phyloP scores from a whole-genome alignment of 2,329 filamentous ascomycete species.

The Apiospora aurea region DNA sequence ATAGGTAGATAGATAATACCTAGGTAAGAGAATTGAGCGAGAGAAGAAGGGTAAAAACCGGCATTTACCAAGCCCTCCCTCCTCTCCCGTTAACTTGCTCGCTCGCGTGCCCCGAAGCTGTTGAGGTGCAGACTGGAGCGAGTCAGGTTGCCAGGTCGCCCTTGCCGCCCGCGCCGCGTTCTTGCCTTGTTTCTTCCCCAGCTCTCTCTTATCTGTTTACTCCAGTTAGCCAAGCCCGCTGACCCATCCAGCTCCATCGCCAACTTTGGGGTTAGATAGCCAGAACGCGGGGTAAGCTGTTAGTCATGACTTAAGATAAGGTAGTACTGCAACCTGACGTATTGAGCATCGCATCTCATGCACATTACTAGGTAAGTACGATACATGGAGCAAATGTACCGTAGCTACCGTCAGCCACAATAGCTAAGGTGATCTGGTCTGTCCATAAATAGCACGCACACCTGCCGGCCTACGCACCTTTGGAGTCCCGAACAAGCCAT shows the following conservation, averaged over 20 bases:
- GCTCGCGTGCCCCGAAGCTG: background rate
- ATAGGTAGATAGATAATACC: background rate
- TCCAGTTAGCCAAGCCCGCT: constrained; percentile 13
- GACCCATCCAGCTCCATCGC: background rate
- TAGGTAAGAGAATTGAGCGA: background rate
- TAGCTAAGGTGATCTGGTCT: background rate
- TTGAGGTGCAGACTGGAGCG: background rate
- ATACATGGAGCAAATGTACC: no score
- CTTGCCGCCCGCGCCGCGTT: background rate
- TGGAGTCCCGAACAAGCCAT: no score
- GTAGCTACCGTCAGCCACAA: background rate
- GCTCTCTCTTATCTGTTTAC: constrained; percentile 1
- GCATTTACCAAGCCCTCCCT: background rate
- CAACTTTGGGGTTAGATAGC: constrained; percentile 11
- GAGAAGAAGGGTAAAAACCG: background rate
- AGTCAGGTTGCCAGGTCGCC: background rate
- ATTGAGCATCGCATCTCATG: background rate
- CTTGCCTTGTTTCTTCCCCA: constrained; percentile 3
- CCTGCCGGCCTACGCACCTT: no score
- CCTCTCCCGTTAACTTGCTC: no score
- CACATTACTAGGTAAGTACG: no score
- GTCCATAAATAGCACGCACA: background rate
- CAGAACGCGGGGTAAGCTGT: constrained; percentile 13
- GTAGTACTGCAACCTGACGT: background rate
- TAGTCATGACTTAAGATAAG: constrained; percentile 3